These are phyloP conservation scores for Tremella fuciformis DNA, from an alignment of 768 basidiomycete species.

Conservation along the genomic window DNA sequence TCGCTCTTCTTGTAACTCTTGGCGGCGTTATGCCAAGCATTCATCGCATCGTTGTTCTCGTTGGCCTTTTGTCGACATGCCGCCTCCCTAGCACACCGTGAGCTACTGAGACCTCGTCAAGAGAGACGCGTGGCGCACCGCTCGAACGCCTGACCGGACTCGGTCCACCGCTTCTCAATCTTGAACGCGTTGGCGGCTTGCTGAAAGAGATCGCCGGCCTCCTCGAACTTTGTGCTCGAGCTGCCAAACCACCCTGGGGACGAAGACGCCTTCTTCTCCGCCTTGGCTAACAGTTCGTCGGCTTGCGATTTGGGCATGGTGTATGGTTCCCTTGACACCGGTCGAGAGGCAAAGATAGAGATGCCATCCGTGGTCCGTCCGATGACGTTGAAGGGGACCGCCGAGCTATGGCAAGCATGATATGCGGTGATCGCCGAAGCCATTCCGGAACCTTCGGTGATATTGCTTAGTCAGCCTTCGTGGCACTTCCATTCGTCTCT, in stretches of 20 bases:
- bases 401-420: too few relatives aligned
- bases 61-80: slow-evolving; percentile 86
- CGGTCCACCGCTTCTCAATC: slow-evolving; percentile 84
- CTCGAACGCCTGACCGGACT: slow-evolving; percentile 87
- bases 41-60: slow-evolving; percentile 90
- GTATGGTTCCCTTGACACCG: neutral
- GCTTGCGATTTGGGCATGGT: slow-evolving; percentile 64
- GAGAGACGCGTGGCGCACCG: slow-evolving; percentile 26
- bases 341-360: too few relatives aligned
- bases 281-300: slow-evolving; percentile 73
- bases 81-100: slow-evolving; percentile 63
- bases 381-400: neutral
- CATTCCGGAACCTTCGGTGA: too few relatives aligned
- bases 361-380: too few relatives aligned
- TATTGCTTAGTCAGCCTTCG: too few relatives aligned
- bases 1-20: slow-evolving; percentile 90
- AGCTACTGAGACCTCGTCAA: neutral
- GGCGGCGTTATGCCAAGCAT: slow-evolving; percentile 97
- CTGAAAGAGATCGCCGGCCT: slow-evolving; percentile 84
- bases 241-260: slow-evolving; percentile 80
- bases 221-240: slow-evolving; percentile 78
- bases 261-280: slow-evolving; percentile 85
- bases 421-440: too few relatives aligned
- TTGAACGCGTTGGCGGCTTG: slow-evolving; percentile 86
- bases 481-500: too few relatives aligned